phyloP scores from a whole-genome alignment of 331 rosid genomes.

The Stylosanthes scabra region DNA sequence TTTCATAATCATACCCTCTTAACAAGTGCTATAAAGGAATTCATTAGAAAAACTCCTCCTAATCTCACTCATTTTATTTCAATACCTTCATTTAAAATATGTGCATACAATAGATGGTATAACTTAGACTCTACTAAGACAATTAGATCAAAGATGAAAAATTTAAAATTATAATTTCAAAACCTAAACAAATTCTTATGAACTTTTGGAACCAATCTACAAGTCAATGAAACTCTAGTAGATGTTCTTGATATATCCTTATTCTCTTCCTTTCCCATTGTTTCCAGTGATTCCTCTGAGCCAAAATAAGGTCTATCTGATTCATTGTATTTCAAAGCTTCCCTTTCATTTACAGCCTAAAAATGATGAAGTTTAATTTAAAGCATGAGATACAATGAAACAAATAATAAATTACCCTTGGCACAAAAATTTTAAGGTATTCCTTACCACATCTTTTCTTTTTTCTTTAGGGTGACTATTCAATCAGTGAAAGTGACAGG shows the following conservation, averaged over 20 bases:
- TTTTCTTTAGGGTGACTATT: no score
- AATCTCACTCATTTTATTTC: no score
- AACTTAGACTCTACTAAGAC: background rate
- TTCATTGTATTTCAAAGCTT: constrained; percentile 49
- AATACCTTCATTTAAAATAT: no score
- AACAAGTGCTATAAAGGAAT: no score
- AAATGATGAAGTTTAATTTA: constrained; percentile 24
- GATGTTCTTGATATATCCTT: constrained; percentile 58
- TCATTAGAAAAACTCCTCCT: no score
- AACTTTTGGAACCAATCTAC: constrained; percentile 78
- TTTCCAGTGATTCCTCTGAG: constrained; percentile 41
- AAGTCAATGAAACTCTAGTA: constrained; percentile 75
- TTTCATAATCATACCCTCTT: no score
- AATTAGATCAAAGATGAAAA: background rate
- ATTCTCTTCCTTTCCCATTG: constrained; percentile 34
- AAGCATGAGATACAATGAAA: constrained; percentile 25
- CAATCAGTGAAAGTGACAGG: no score
- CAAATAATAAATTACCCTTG: constrained; percentile 19
- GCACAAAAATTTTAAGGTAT: constrained; percentile 10
- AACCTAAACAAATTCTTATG: constrained; percentile 74
- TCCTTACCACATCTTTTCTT: no score
- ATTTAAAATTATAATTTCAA: constrained; percentile 32
- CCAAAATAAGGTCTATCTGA: constrained; percentile 24
- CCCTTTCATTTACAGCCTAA: constrained; percentile 76
- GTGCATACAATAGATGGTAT: no score